Evolutionary conservation across 805 yeast genomes (phyloP).

Genomic region (Yueomyces sinensis): DNA sequence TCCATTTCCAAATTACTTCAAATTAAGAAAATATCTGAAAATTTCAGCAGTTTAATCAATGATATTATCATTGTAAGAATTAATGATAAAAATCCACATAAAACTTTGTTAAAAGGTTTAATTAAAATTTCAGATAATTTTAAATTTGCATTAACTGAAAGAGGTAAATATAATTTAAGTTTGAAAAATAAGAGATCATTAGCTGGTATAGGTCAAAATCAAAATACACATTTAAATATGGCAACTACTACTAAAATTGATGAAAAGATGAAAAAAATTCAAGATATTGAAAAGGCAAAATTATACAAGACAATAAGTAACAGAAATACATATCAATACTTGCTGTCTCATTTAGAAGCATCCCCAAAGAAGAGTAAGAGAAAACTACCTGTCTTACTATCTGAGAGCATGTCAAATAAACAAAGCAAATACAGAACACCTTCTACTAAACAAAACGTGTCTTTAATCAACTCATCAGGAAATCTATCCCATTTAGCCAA

Average conservation of each 20-base stretch:
- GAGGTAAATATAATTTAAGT: constrained; percentile 20
- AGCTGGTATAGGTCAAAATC: constrained; percentile 6
- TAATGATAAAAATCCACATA: constrained; percentile 19
- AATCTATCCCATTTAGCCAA: constrained; percentile 19
- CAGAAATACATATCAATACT: constrained; percentile 18
- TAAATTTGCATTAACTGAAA: constrained; percentile 20
- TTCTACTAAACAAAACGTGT: constrained; percentile 3
- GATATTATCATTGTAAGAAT: constrained; percentile 20
- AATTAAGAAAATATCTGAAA: constrained; percentile 19
- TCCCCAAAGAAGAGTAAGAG: constrained; percentile 17
- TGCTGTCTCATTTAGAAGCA: constrained; percentile 18
- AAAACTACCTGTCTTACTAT: constrained; percentile 21
- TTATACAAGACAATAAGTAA: constrained; percentile 6
- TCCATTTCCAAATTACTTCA: constrained; percentile 11
- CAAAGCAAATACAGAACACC: constrained; percentile 17
- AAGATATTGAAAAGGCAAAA: constrained; percentile 12
- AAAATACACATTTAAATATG: neutral
- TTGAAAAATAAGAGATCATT: constrained; percentile 8
- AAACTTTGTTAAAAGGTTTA: constrained; percentile 19
- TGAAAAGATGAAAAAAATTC: constrained; percentile 15
- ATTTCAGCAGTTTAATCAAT: constrained; percentile 16
- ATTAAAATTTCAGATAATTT: constrained; percentile 14
- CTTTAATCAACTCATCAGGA: constrained; percentile 6
- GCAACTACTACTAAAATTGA: constrained; percentile 12
- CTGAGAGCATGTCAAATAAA: constrained; percentile 12